Base-by-base conservation (phyloP, 139 green algal genomes). In the Astrephomene gubernaculifera region DNA sequence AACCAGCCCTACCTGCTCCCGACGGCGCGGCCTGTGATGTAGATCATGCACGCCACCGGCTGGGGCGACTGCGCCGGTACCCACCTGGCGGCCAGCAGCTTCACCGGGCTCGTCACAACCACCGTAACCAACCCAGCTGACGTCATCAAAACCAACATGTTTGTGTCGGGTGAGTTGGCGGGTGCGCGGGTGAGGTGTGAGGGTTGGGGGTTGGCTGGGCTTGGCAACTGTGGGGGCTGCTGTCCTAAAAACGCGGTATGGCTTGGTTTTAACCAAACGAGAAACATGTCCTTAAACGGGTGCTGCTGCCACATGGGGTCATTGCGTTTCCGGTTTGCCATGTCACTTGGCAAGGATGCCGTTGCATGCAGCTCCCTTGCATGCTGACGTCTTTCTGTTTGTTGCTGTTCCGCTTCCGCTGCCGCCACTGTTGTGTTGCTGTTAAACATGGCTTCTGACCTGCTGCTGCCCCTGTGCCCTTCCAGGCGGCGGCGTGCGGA, bases 41-140 rank as follows among this genome's bases (percentile, higher is more conserved):
- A n/a, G n/a, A n/a, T n/a, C n/a, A n/a, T n/a, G n/a, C n/a, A n/a
- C n/a, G n/a, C n/a, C n/a, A 89, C 57, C 5, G 89, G 90, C 12
- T 91, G 82, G 88, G 60, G 53, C 6, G 90, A 96, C 54, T 70
- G 38, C 24, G 7, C 83, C 2, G 41, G 19, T n/a, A 91, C 87
- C 22, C 89, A 95, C 27, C 31, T 94, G 36, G 86, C 78, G 7
- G 80, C 81, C n/a, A 88, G 74, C 49, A 85, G 92, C 87, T 27
- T 94, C 5, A 87, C 93, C 4, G 95, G 95, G 2, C n/a, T 96
- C 2, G 90, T 95, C 24, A 91, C 88, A 5, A 96, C 95, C 9
- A 95, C 91, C 14, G 91, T 88, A 6, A 95, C 93, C 2, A 93
- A 94, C 45, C 95, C 95, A 0, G 86, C 94, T 4, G 95, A 97